Conservation (phyloP, 2,329 filamentous ascomycete genomes). For the Myrmaecium sp. region DNA sequence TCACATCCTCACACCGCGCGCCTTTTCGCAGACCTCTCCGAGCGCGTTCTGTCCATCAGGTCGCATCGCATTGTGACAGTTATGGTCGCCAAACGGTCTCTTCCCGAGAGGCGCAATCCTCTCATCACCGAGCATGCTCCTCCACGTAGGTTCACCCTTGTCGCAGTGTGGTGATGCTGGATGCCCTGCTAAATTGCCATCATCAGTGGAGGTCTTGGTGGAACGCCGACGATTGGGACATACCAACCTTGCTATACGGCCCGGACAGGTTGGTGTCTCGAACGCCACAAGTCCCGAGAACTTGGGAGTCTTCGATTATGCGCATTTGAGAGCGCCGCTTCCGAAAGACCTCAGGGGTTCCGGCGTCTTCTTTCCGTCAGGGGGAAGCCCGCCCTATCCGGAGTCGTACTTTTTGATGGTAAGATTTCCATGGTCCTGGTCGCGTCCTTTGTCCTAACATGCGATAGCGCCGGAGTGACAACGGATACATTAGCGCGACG, state of each 20-base stretch:
- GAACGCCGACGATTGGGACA: conserved; percentile 77
- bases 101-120: conserved; percentile 48
- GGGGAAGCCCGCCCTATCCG: conserved; percentile 42
- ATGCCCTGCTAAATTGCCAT: conserved; percentile 9
- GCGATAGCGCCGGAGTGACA: conserved; percentile 55
- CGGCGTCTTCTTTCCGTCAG: conserved; percentile 70
- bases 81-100: conserved; percentile 25
- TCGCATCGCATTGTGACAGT: too few species aligned
- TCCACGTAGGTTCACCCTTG: conserved; percentile 34
- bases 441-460: background rate
- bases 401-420: conserved; percentile 94
- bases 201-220: conserved; percentile 42
- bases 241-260: conserved; percentile 74
- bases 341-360: conserved; percentile 76
- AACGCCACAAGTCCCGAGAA: conserved; percentile 57
- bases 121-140: conserved; percentile 48
- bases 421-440: conserved; percentile 13
- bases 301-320: conserved; percentile 83
- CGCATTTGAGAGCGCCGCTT: conserved; percentile 79
- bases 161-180: conserved; percentile 9
- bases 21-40: too few species aligned
- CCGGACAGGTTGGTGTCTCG: conserved; percentile 51
- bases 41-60: too few species aligned
- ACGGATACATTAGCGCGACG: conserved; percentile 71
- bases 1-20: background rate